Percentiles rank a stretch among this genome's conserved stretches.
These are phyloP conservation scores for Pouteria glomerata DNA, from an alignment of 148 eudicot species.

Conservation along the genomic window DNA sequence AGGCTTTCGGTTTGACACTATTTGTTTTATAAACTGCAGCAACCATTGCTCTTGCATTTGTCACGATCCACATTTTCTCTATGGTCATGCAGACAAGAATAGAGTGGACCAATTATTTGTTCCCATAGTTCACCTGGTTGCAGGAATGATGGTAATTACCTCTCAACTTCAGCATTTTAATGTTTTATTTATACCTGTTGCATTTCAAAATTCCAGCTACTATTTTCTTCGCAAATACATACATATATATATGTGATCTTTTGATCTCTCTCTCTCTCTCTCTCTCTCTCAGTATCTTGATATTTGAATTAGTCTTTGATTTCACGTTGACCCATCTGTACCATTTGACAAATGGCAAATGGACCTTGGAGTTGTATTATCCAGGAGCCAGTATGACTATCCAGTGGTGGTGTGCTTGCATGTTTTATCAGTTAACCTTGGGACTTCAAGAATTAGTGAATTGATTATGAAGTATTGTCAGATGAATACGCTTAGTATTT, in stretches of 20 bases:
- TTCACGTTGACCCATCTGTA: neutral
- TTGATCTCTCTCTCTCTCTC: conserved; percentile 3
- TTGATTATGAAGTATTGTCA: too few species aligned
- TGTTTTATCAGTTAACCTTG: too few species aligned
- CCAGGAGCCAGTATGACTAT: too few species aligned
- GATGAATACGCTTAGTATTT: too few species aligned
- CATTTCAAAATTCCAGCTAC: neutral
- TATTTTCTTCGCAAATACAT: neutral
- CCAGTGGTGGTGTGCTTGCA: too few species aligned
- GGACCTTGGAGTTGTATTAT: neutral
- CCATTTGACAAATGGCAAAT: neutral
- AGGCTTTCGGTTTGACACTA: conserved; percentile 10
- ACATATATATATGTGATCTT: too few species aligned
- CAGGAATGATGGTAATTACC: conserved; percentile 63
- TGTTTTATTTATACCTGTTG: neutral
- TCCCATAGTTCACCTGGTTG: conserved; percentile 72
- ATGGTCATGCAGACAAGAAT: conserved; percentile 87
- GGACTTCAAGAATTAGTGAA: too few species aligned
- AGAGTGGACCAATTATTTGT: conserved; percentile 70
- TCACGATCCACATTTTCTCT: conserved; percentile 89
- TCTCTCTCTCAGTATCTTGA: neutral
- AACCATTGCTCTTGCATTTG: conserved; percentile 83
- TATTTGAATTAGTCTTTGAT: too few species aligned
- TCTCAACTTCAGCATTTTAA: neutral
- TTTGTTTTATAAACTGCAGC: conserved; percentile 41